Evolutionary conservation across 192 early-diverging fungal genomes (phyloP), one percentile per base, ranked within the genome.

Genomic region (Geosiphon pyriformis): DNA sequence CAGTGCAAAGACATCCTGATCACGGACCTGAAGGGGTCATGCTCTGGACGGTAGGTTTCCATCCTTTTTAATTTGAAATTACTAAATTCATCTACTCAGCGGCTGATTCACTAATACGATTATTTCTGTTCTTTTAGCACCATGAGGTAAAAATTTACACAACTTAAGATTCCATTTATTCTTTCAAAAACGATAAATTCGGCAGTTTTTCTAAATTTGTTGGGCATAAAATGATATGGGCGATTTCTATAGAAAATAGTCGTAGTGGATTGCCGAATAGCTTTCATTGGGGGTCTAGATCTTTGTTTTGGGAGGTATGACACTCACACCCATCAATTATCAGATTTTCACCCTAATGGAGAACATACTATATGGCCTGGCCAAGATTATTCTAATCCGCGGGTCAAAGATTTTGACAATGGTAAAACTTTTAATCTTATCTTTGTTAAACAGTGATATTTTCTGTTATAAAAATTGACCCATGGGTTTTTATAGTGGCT

Each of bases 251-350:
- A 88, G 74, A 94, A 94, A 83, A 88, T 90, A 27, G 83, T 87
- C 0, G 77, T 92, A 3, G 79, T 94, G 17, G 92, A 94, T 71
- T 82, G 85, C 61, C 84, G 83, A 30, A 70, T 93, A 61, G 91
- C 89, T 1, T 94, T 93, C 48, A 85, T 94, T 62, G 92, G 92
- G 65, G 92, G 92, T 3, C 76, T 94, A 26, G 92, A 94, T 72
- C 70, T 92, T 57, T 94, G 92, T 75, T 91, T 85, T 79, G 92
- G 92, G 22, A 77, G 89, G 47, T 91, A 80, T 65, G 92, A 94
- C 72, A 92, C 87, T 18, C 85, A 87, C 56, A 80, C 84, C 22
- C 92, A 94, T 72, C 78, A 83, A 17, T 73, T 94, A 65, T 77
- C 80, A 20, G 92, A 94, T 76, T 88, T 84, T 77, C 77, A 76